Evolutionary conservation across 1,284 basidiomycete species (phyloP).

Genomic region (Leccinum griseonigrum): DNA sequence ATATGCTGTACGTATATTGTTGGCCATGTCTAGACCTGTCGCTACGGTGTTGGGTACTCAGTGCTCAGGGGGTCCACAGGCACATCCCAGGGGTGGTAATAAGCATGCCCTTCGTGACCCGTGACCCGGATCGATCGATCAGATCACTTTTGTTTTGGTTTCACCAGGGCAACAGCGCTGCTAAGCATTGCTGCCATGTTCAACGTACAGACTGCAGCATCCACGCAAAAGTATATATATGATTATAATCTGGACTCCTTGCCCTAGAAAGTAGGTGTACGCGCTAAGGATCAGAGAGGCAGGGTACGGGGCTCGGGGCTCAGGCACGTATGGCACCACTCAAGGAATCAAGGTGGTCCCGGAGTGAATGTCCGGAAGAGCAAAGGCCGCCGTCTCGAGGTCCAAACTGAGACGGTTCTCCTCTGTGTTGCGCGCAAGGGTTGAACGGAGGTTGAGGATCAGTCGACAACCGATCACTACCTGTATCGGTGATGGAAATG

Average conservation of each 20-base stretch:
- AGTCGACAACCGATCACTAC: slow-evolving; percentile 6
- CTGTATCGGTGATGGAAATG: neutral
- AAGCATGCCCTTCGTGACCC: neutral
- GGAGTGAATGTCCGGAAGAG: neutral
- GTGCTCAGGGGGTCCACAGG: neutral
- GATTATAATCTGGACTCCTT: too few species aligned
- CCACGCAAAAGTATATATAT: too few species aligned
- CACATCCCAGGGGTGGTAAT: neutral
- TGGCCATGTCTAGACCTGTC: neutral
- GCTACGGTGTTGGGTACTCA: neutral
- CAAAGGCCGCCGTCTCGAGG: neutral
- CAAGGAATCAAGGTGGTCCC: neutral
- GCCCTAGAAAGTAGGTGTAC: neutral
- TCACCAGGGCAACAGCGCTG: neutral
- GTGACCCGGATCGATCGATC: too few species aligned
- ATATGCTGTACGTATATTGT: neutral
- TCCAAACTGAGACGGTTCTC: neutral
- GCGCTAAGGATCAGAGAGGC: neutral
- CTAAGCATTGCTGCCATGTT: neutral
- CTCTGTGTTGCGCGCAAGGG: neutral
- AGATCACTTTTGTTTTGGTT: neutral
- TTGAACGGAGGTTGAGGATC: slow-evolving; percentile 8
- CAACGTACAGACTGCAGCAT: too few species aligned
- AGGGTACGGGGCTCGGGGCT: neutral
- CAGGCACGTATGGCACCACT: neutral